Base-by-base conservation (phyloP, 2,329 filamentous ascomycete species). In the Epichloe festucae region DNA sequence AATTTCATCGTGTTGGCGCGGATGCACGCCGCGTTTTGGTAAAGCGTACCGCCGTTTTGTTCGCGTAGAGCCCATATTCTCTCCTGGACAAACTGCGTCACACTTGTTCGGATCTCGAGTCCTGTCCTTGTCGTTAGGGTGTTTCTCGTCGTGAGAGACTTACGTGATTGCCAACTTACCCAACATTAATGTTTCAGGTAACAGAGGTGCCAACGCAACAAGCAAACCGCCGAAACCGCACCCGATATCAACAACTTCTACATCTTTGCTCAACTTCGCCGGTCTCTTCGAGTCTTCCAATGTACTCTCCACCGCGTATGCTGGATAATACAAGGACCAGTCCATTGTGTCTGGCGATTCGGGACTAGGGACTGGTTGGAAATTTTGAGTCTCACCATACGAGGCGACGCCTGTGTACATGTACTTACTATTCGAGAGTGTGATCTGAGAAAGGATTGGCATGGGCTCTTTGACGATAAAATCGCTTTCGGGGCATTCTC, bases 1-100 rank as follows among this genome's bases (percentile, higher is more conserved):
- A 97, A 98, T 67, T 98, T 98, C 93, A 98, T 98, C 5, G 89
- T 88, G 72, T 98, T 98, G 58, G 88, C 87, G 55, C 93, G 84
- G 46, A 98, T 74, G 64, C 89, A 94, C 36, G 86, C 83, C 50
- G 91, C 84, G 66, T 98, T 98, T 63, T 94, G 85, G 67, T 89
- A 97, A 46, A 72, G 67, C 48, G 70, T 67, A 5, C 72, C 70
- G 5, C 70, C 62, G 56, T 79, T 77, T 62, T 90, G 83, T 12
- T 74, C 71, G 4, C 93, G 82, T 17, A 97, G 75, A 4, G 90
- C 91, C 58, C 81, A 80, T 65, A 95, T 87, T 62, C 89, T 85
- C 58, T 94, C 87, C 66, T 88, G 82, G 4, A 98, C 89, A 66
- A 89, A 98, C 63, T 93, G 84, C 48, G 90, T 85, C 42, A 98